A percentile compares a stretch with the other conserved stretches of the same genome.
These are phyloP conservation scores for Hanseniaspora valbyensis DNA, from an alignment of 805 yeast genomes.

Conservation along the genomic window DNA sequence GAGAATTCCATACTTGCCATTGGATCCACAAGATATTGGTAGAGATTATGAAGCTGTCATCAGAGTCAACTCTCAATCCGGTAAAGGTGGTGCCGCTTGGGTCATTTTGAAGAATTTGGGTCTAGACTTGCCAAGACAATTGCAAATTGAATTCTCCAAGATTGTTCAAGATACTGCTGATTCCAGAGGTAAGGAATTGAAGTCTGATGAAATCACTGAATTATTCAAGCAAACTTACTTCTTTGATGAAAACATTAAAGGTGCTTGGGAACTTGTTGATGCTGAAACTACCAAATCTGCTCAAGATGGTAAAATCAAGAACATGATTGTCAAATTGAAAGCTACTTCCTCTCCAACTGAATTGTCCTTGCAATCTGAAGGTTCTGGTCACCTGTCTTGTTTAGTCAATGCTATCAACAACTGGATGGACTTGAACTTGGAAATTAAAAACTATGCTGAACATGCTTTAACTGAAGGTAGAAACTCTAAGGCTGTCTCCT, in stretches of 20 bases:
- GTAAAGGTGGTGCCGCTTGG: slow-evolving; percentile 85
- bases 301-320: slow-evolving; percentile 30
- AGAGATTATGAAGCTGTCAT: slow-evolving; percentile 72
- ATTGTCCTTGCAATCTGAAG: slow-evolving; percentile 41
- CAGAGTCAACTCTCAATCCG: slow-evolving; percentile 77
- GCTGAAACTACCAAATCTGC: slow-evolving; percentile 26
- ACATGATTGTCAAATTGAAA: slow-evolving; percentile 31
- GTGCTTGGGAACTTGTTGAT: slow-evolving; percentile 31
- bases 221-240: slow-evolving; percentile 50
- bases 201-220: slow-evolving; percentile 50
- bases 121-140: slow-evolving; percentile 58
- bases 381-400: slow-evolving; percentile 73
- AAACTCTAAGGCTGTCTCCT: slow-evolving; percentile 63
- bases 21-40: slow-evolving; percentile 74
- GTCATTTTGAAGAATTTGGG: slow-evolving; percentile 59
- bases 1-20: slow-evolving; percentile 67
- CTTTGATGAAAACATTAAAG: slow-evolving; percentile 30
- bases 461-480: slow-evolving; percentile 67
- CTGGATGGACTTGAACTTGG: slow-evolving; percentile 42
- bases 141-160: slow-evolving; percentile 58
- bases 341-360: slow-evolving; percentile 23
- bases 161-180: slow-evolving; percentile 59
- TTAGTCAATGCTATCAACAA: slow-evolving; percentile 53
- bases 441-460: slow-evolving; percentile 57
- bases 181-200: slow-evolving; percentile 54